phyloP scores from a whole-genome alignment of 192 early-diverging fungal genomes.

The Gonapodya prolifera region DNA sequence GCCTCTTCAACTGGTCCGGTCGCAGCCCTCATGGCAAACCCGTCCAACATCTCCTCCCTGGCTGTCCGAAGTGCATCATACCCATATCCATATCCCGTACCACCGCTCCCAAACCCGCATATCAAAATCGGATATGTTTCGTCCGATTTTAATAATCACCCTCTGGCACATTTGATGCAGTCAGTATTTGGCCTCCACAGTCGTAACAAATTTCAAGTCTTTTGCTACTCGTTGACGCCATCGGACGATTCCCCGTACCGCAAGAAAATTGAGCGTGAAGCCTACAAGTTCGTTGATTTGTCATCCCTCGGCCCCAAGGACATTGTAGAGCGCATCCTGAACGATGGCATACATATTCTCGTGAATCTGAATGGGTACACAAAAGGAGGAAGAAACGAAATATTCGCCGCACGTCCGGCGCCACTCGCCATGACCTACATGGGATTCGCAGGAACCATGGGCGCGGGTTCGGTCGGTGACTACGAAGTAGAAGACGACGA shows the following conservation, averaged over 20 bases:
- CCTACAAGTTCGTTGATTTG: conserved; percentile 73
- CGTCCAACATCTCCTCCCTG: not conserved
- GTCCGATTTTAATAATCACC: conserved; percentile 90
- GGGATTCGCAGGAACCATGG: conserved; percentile 89
- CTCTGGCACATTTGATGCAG: conserved; percentile 85
- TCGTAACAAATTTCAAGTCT: conserved; percentile 51
- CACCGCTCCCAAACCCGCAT: conserved; percentile 50
- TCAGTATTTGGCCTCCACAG: conserved; percentile 90
- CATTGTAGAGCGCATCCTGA: conserved; percentile 59
- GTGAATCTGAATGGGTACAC: conserved; percentile 94
- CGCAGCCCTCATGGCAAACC: not conserved
- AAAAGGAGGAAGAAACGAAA: conserved; percentile 87
- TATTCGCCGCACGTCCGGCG: conserved; percentile 81
- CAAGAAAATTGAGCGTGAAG: conserved; percentile 60
- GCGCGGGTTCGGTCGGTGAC: conserved; percentile 28
- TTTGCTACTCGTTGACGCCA: conserved; percentile 73
- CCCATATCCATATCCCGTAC: conserved; percentile 58
- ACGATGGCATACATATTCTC: conserved; percentile 75
- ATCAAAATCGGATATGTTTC: conserved; percentile 79
- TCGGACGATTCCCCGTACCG: conserved; percentile 68
- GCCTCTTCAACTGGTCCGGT: not conserved
- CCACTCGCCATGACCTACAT: conserved; percentile 84
- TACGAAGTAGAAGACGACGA: not conserved
- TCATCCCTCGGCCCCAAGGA: conserved; percentile 53
- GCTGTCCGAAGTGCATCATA: not conserved